Conservation (phyloP, 176 grass and related monocot genomes). For the Leersia perrieri region DNA sequence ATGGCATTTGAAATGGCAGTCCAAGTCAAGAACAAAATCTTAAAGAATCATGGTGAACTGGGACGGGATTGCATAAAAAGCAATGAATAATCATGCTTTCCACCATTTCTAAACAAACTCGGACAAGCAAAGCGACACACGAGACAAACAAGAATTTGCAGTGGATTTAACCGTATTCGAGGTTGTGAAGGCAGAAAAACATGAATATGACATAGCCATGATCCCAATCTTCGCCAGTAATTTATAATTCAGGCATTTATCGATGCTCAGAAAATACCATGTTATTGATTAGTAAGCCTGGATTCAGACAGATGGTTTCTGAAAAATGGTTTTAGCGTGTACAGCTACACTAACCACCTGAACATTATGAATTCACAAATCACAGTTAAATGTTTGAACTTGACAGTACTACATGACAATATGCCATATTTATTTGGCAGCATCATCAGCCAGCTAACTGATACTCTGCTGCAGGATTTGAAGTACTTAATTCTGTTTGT, state of each 20-base stretch:
- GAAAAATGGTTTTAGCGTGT: background rate
- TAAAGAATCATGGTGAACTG: conserved; percentile 11
- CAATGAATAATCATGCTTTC: conserved; percentile 29
- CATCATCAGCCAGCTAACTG: background rate
- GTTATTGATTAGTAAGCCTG: background rate
- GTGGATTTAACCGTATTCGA: background rate
- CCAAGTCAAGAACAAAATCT: background rate
- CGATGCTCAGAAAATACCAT: background rate
- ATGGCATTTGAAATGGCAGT: conserved; percentile 30
- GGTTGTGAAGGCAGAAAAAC: conserved; percentile 3
- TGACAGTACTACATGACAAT: background rate
- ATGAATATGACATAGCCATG: background rate
- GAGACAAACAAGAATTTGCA: background rate
- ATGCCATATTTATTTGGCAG: background rate
- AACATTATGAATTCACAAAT: background rate
- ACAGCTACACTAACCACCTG: background rate
- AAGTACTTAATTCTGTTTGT: conserved; percentile 15
- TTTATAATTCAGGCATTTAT: conserved; percentile 14
- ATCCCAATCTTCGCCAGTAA: conserved; percentile 24
- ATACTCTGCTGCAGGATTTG: background rate
- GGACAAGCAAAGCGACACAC: background rate
- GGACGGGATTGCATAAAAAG: conserved; percentile 12
- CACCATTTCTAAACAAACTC: conserved; percentile 5
- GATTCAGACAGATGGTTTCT: background rate
- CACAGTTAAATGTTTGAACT: background rate